A percentile compares a stretch with the other conserved stretches of the same genome.
These are phyloP conservation scores for Huntiella savannae DNA, from an alignment of 2,329 filamentous ascomycete genomes.

Conservation along the genomic window DNA sequence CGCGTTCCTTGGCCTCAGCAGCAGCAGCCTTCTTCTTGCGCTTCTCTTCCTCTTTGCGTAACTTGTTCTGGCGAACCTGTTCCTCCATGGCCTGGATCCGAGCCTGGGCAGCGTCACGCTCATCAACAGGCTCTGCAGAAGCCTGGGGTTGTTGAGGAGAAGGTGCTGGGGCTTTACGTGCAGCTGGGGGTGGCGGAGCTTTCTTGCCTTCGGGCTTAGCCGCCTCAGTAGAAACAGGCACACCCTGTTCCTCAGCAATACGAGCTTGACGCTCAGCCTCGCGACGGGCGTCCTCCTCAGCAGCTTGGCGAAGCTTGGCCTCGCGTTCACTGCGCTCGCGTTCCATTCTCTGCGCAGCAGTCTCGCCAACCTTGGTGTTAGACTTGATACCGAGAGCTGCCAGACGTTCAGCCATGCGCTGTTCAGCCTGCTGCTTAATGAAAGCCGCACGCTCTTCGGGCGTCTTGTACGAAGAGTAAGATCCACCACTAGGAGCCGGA, in stretches of 20 bases:
- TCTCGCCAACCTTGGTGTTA: slow-evolving; percentile 61
- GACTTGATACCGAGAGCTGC: slow-evolving; percentile 84
- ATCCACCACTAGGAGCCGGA: slow-evolving; percentile 31
- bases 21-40: slow-evolving; percentile 74
- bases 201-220: slow-evolving; percentile 30
- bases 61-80: slow-evolving; percentile 78
- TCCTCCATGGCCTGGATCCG: slow-evolving; percentile 81
- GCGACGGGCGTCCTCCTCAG: slow-evolving; percentile 79
- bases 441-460: slow-evolving; percentile 87
- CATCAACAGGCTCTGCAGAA: slow-evolving; percentile 26
- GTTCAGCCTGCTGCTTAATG: slow-evolving; percentile 92
- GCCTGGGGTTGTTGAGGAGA: slow-evolving; percentile 41
- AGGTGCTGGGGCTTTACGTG: slow-evolving; percentile 42
- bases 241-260: slow-evolving; percentile 56
- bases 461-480: slow-evolving; percentile 71
- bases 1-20: slow-evolving; percentile 74
- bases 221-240: slow-evolving; percentile 37
- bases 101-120: slow-evolving; percentile 63
- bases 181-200: slow-evolving; percentile 63
- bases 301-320: slow-evolving; percentile 70
- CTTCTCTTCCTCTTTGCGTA: slow-evolving; percentile 95
- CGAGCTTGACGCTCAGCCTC: slow-evolving; percentile 74
- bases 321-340: slow-evolving; percentile 76
- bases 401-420: slow-evolving; percentile 88
- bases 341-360: slow-evolving; percentile 64